phyloP scores from a whole-genome alignment of 78 protist genomes.

The Anaeramoeba flamelloides region DNA sequence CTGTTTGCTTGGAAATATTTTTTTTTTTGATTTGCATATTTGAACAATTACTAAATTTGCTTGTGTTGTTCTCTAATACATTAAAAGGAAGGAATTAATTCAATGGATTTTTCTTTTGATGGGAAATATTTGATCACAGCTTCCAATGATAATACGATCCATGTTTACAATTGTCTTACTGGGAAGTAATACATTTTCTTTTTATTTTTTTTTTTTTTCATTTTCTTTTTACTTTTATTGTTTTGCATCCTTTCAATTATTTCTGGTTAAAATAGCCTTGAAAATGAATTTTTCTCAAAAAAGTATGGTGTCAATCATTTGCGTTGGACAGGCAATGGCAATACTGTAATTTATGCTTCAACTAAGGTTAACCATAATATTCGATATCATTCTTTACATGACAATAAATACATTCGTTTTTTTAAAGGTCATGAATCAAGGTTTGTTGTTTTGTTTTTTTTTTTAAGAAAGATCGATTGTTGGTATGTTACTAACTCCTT shows the following conservation, averaged over 20 bases:
- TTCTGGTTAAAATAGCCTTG: slow-evolving; percentile 10
- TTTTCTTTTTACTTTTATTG: background rate
- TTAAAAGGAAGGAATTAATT: too few species aligned
- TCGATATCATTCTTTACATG: slow-evolving; percentile 47
- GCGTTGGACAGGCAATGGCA: slow-evolving; percentile 34
- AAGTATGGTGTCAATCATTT: slow-evolving; percentile 47
- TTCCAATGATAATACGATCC: slow-evolving; percentile 43
- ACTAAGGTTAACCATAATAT: slow-evolving; percentile 47
- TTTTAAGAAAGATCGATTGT: too few species aligned
- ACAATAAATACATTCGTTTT: slow-evolving; percentile 48
- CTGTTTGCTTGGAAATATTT: too few species aligned
- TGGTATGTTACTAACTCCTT: too few species aligned
- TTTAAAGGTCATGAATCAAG: slow-evolving; percentile 54
- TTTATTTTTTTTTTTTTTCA: slow-evolving; percentile 6
- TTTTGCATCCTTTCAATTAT: background rate
- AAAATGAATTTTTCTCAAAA: slow-evolving; percentile 25
- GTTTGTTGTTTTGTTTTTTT: too few species aligned
- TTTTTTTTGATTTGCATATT: too few species aligned
- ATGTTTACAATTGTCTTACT: slow-evolving; percentile 32
- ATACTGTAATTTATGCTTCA: slow-evolving; percentile 44
- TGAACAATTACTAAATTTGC: too few species aligned
- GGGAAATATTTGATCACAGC: slow-evolving; percentile 41
- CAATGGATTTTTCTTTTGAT: slow-evolving; percentile 33
- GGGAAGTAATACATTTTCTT: too few species aligned
- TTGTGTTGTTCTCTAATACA: too few species aligned